Evolutionary conservation across 768 basidiomycete genomes (phyloP), one percentile per base, ranked within the genome.

Genomic region (Lenzites betulinus): DNA sequence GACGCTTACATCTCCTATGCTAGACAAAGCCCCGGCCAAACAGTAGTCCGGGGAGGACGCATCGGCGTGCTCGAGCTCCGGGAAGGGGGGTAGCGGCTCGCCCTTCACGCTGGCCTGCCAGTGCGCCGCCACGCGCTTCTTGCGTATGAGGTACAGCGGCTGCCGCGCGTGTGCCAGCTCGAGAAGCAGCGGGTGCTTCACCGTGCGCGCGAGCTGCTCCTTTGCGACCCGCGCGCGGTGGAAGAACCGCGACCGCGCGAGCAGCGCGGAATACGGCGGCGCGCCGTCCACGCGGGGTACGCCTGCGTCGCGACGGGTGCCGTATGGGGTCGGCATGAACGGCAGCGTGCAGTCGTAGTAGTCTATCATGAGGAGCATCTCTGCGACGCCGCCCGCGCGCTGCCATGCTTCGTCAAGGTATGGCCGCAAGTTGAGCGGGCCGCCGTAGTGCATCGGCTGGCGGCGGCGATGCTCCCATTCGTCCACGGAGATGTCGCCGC

Each of bases 381-480:
- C 80, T 7, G 67, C 70, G 0, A 67, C 68, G 6, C 85, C 85
- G 0, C 84, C 83, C 1, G 56, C 64, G 2, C 74, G 64, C 48
- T 75, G 74, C 84, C 84, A 85, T 5, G 74, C 59, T 22, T 68
- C 62, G 67, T 84, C 78, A 11, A 85, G 76, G 60, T 77, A 79
- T 1, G 79, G 79, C 2, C 86, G 76, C 22, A 84, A 57, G 69
- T 81, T 85, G 25, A 83, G 59, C 11, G 83, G 83, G 1, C 83
- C 83, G 5, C 71, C 75, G 7, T 71, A 79, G 22, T 76, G 71
- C 74, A 83, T 79, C 0, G 83, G 82, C 59, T 85, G 77, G 51
- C 68, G 74, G 57, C 74, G 78, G 23, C 85, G 70, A 47, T 77
- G 77, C 22, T 75, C 74, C 85, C 85, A 86, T 67, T 87, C 85